Evolutionary conservation across 352 stramenopile species (phyloP), one percentile per base, ranked within the genome.

Genomic region (Stramenopiles sp.): DNA sequence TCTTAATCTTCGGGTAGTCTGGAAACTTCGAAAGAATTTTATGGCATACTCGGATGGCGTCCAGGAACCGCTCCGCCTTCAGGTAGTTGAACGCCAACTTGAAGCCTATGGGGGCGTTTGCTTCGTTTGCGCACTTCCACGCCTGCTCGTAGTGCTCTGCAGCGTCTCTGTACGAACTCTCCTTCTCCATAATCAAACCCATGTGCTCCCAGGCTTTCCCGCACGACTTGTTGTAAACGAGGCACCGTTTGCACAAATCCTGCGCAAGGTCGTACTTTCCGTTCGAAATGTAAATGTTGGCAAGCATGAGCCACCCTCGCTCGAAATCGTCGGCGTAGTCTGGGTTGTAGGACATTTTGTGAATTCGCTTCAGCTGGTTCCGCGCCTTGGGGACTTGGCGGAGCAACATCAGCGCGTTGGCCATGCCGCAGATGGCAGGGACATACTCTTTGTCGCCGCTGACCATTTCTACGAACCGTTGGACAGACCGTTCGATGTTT

Each of bases 81-180:
- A 97, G 83, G 80, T 96, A 97, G 77, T 96, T 96, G 80, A 97
- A 97, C 1, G 89, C 90, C 0, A 97, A 81, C 78, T 97, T 97
- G 79, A 93, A 97, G 32, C 89, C 92, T 68, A 95, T 91, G 3
- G 80, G 83, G 1, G 92, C 89, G 32, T 86, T 92, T 0, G 87
- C 86, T 76, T 95, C 86, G 43, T 84, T 76, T 3, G 84, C 76
- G 3, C 85, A 78, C 2, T 79, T 77, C 84, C 83, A 88, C 0
- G 80, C 85, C 77, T 96, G 89, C 73, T 95, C 84, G 74, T 97
- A 97, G 76, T 86, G 92, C 73, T 96, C 90, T 34, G 90, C 88
- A 0, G 92, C 91, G 49, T 96, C 87, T 36, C 92, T 88, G 77
- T 94, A 96, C 25, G 83, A 87, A 76, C 89, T 84, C 77, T 97